These are phyloP conservation scores for Hyaloraphidium curvatum DNA, from an alignment of 192 early-diverging fungal genomes.

Conservation along the genomic window DNA sequence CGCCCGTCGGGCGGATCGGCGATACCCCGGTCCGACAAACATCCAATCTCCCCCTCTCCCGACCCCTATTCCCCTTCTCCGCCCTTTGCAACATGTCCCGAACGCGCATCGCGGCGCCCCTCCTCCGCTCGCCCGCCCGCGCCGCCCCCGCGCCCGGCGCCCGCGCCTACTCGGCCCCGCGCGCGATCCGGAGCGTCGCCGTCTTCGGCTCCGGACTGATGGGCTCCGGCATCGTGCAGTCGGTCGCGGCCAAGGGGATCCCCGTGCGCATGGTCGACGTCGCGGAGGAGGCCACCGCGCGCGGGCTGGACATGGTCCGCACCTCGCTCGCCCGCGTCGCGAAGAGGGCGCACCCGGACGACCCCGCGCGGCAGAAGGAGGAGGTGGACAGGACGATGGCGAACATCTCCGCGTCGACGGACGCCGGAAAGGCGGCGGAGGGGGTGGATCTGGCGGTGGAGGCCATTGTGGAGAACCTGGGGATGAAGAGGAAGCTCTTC, in stretches of 20 bases:
- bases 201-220: slow-evolving; percentile 42
- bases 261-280: slow-evolving; percentile 78
- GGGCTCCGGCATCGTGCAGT: slow-evolving; percentile 78
- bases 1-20: no score
- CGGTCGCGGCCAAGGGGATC: slow-evolving; percentile 59
- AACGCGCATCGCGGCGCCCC: no score
- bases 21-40: no score
- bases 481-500: slow-evolving; percentile 71
- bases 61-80: no score
- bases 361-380: slow-evolving; percentile 31
- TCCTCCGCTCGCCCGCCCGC: no score
- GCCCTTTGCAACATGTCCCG: no score
- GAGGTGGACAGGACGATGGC: slow-evolving; percentile 53
- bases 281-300: slow-evolving; percentile 41
- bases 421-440: slow-evolving; percentile 34
- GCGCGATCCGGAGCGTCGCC: no score
- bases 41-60: no score
- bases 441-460: slow-evolving; percentile 73
- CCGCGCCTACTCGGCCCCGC: no score
- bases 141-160: no score
- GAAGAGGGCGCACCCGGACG: slow-evolving; percentile 68
- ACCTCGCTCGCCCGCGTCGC: slow-evolving; percentile 74
- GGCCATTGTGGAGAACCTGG: slow-evolving; percentile 88
- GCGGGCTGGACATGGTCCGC: slow-evolving; percentile 63
- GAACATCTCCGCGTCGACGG: slow-evolving; percentile 45